These are phyloP conservation scores for Lophium mytilinum DNA, from an alignment of 495 filamentous ascomycete genomes.

Conservation along the genomic window DNA sequence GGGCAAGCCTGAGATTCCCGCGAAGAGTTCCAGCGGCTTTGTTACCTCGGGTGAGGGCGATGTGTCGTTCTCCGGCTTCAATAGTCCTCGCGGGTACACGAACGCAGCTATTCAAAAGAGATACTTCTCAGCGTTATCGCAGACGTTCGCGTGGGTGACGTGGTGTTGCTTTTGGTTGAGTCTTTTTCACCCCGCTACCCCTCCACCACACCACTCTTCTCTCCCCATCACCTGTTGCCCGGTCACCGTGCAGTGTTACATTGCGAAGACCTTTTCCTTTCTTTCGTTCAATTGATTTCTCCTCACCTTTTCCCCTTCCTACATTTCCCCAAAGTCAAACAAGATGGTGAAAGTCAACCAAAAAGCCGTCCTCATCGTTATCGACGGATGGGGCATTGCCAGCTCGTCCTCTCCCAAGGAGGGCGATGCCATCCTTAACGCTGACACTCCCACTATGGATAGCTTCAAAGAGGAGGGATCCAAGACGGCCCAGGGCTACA, in stretches of 20 bases:
- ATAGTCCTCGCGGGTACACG: too few relatives aligned
- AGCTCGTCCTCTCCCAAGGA: slow-evolving; percentile 64
- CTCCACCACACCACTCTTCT: too few relatives aligned
- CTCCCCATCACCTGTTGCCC: too few relatives aligned
- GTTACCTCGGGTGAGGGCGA: too few relatives aligned
- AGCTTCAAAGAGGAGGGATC: slow-evolving; percentile 54
- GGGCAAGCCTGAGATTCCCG: too few relatives aligned
- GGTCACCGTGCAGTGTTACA: neutral
- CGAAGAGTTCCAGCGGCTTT: too few relatives aligned
- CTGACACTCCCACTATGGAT: slow-evolving; percentile 88
- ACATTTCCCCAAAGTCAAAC: slow-evolving; percentile 9
- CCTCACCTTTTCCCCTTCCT: slow-evolving; percentile 21
- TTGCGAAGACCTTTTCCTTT: neutral
- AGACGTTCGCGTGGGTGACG: too few relatives aligned
- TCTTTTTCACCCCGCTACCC: too few relatives aligned
- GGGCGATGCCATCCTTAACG: slow-evolving; percentile 90
- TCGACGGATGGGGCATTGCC: slow-evolving; percentile 96
- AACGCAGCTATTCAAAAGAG: too few relatives aligned
- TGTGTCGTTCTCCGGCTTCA: too few relatives aligned
- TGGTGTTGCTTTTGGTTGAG: too few relatives aligned
- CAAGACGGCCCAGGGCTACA: slow-evolving; percentile 66
- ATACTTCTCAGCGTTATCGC: too few relatives aligned
- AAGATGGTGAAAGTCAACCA: slow-evolving; percentile 73
- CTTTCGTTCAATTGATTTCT: slow-evolving; percentile 5
- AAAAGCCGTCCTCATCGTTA: slow-evolving; percentile 93